A percentile compares a stretch with the other conserved stretches of the same genome.
Evolutionary conservation across 352 stramenopile species (phyloP).

Genomic region (Globisporangium acanthophoron): DNA sequence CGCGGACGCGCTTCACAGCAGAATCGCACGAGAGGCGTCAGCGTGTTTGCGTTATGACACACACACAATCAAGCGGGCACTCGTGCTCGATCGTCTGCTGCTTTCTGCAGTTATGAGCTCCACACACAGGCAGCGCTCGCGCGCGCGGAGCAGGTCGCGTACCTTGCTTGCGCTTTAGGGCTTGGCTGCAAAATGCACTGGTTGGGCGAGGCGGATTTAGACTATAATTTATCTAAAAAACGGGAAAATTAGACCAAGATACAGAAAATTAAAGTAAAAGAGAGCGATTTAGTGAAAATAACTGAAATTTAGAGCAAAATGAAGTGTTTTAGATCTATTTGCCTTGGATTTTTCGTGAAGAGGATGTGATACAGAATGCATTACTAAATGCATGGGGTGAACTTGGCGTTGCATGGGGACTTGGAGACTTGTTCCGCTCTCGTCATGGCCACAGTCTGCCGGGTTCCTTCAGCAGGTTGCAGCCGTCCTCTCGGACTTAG

Average conservation of each 20-base stretch:
- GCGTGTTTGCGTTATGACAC: neutral
- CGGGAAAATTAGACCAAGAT: neutral
- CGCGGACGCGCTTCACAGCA: neutral
- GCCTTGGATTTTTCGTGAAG: neutral
- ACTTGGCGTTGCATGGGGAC: too few relatives aligned
- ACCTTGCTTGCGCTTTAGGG: constrained; percentile 8
- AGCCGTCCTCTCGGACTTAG: constrained; percentile 7
- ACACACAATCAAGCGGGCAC: too few relatives aligned
- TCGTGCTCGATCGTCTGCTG: too few relatives aligned
- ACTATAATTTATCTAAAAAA: too few relatives aligned
- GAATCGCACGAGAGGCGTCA: neutral
- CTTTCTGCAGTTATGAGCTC: neutral
- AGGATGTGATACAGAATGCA: neutral
- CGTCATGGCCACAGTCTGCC: too few relatives aligned
- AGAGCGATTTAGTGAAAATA: neutral
- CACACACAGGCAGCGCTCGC: neutral
- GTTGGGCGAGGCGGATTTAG: neutral
- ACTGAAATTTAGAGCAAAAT: neutral
- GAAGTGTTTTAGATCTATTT: neutral
- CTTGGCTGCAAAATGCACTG: constrained; percentile 11
- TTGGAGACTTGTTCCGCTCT: too few relatives aligned
- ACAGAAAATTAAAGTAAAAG: neutral
- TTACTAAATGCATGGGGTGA: neutral
- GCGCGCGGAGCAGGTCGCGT: neutral
- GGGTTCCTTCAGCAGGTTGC: neutral